Evolutionary conservation across 768 basidiomycete genomes (phyloP), one percentile per base, ranked within the genome.

Genomic region (Lepiota brunneoincarnata): DNA sequence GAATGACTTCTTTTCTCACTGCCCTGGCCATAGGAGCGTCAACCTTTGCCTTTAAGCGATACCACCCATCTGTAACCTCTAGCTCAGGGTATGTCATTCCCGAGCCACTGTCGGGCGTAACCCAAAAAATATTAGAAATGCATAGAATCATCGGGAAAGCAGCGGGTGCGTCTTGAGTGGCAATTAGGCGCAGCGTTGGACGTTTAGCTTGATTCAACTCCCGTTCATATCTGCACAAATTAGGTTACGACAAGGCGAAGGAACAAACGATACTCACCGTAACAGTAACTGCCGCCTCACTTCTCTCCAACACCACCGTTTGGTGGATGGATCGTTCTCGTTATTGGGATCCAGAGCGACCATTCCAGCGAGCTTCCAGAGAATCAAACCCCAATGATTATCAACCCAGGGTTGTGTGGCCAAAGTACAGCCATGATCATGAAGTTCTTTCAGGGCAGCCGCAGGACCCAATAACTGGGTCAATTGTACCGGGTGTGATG

Each of bases 1-100:
- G 72, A 42, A 99, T 79, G 42, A 78, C 74, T 0, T 89, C 86
- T 21, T 77, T 79, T 42, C 75, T 74, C 7, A 89, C 70, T 1
- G 91, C 95, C 40, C 87, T 79, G 2, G 77, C 77, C 18, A 99
- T 74, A 2, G 89, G 80, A 17, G 72, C 70, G 67, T 98, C 97
- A 11, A 91, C 75, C 42, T 77, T 77, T 0, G 93, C 90, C 12
- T 84, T 82, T 6, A 98, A 74, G 24, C 86, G 74, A 63, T 99
- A 99, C 97, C 97, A 99, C 12, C 97, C 97, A 64, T 99, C 97
- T 0, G 93, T 94, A n/a, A 98, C 72, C 68, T 98, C 97, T 5
- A 99, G 69, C 58, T 85, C 81, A 0, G 86, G 80, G 60, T 75
- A 68, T 72, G 26, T 77, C 70, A 1, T 76, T 72, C 21, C 71